phyloP scores from a whole-genome alignment of 495 filamentous ascomycete species.

The Podospora tetraspora region DNA sequence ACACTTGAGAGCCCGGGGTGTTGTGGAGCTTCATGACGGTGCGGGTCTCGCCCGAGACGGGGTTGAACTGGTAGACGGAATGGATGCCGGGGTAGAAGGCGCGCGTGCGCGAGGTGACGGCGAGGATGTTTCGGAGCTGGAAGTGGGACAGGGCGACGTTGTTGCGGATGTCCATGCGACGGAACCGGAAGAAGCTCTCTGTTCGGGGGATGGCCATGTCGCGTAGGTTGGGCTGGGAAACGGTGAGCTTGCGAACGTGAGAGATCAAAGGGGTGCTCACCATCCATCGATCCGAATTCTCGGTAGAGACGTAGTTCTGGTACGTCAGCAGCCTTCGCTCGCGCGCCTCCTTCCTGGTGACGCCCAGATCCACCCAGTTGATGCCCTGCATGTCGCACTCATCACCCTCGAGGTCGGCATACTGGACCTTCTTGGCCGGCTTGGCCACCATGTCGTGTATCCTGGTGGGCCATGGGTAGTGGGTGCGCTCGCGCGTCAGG shows the following conservation, averaged over 20 bases:
- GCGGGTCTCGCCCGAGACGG: conserved; percentile 40
- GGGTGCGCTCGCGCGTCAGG: conserved; percentile 10
- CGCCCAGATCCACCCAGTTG: conserved; percentile 61
- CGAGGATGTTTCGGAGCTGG: conserved; percentile 81
- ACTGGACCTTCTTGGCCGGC: conserved; percentile 24
- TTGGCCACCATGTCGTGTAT: conserved; percentile 17
- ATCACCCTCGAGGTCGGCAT: conserved; percentile 51
- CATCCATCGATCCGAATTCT: conserved; percentile 33
- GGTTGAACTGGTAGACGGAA: conserved; percentile 52
- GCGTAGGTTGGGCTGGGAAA: conserved; percentile 24
- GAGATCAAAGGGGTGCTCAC: conserved; percentile 24
- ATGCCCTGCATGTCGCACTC: conserved; percentile 73
- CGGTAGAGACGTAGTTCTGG: conserved; percentile 46
- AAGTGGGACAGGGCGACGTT: conserved; percentile 72
- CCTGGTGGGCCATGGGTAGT: conserved; percentile 22
- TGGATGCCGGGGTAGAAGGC: conserved; percentile 67
- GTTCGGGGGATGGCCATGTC: conserved; percentile 36
- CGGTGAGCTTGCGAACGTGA: conserved; percentile 2
- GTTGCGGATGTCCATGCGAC: conserved; percentile 60
- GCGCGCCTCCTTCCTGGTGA: conserved; percentile 56
- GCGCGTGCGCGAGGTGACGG: conserved; percentile 65
- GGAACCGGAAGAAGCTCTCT: conserved; percentile 63
- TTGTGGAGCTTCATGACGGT: conserved; percentile 59
- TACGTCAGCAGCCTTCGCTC: conserved; percentile 52
- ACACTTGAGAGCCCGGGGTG: conserved; percentile 51